Percentiles rank a stretch among this genome's conserved stretches.
Evolutionary conservation across 306 rosid species (phyloP).

Genomic region (Alnus rubra): DNA sequence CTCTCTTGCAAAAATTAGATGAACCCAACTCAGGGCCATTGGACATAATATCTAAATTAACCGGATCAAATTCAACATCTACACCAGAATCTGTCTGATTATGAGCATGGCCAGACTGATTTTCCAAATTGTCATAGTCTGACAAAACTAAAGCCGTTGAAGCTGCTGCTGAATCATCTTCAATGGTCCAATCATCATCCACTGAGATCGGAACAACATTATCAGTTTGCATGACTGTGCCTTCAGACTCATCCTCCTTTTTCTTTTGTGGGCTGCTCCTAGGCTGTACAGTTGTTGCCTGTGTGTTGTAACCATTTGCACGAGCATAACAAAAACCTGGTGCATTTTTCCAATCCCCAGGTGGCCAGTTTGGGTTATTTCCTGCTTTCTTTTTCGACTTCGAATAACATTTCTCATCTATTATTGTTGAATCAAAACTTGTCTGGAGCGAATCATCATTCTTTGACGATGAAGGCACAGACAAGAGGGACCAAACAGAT

Average conservation of each 20-base stretch:
- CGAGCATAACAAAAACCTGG: constrained; percentile 73
- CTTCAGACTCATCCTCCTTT: constrained; percentile 40
- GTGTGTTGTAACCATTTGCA: constrained; percentile 53
- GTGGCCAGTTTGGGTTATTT: constrained; percentile 61
- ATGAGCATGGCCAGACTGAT: constrained; percentile 29
- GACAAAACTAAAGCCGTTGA: constrained; percentile 40
- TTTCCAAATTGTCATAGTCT: constrained; percentile 38
- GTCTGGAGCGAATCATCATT: constrained; percentile 33
- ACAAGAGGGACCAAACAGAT: constrained; percentile 67
- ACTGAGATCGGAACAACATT: constrained; percentile 44
- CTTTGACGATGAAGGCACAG: constrained; percentile 35
- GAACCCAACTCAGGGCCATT: constrained; percentile 19
- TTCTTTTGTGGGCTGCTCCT: constrained; percentile 26
- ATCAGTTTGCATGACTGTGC: constrained; percentile 22
- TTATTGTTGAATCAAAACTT: constrained; percentile 24
- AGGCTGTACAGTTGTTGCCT: constrained; percentile 37
- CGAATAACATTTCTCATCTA: constrained; percentile 41
- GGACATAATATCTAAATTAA: constrained; percentile 29
- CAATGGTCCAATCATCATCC: constrained; percentile 46
- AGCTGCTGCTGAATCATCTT: constrained; percentile 31
- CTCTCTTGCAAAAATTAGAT: constrained; percentile 36
- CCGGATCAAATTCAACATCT: constrained; percentile 27
- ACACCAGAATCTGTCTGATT: constrained; percentile 29
- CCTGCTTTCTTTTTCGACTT: constrained; percentile 45
- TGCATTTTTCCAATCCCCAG: constrained; percentile 84